These are phyloP conservation scores for Curvularia verruculosa DNA, from an alignment of 2,329 filamentous ascomycete genomes.

Conservation along the genomic window DNA sequence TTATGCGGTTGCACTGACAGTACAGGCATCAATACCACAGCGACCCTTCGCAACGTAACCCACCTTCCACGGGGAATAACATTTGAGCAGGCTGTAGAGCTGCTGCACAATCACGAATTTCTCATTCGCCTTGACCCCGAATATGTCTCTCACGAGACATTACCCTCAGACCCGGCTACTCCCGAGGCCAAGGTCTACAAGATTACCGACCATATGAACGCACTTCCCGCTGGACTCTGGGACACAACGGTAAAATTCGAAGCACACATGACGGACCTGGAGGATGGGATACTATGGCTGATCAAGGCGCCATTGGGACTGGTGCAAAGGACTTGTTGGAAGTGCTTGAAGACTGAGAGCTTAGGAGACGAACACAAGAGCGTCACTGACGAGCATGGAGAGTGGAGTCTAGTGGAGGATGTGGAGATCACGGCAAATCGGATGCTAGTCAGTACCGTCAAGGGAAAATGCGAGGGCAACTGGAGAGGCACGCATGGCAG, in stretches of 20 bases:
- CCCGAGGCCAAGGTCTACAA: slow-evolving; percentile 44
- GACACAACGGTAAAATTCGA: slow-evolving; percentile 46
- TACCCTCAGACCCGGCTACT: slow-evolving; percentile 26
- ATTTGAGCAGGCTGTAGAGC: slow-evolving; percentile 9
- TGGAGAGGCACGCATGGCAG: slow-evolving; percentile 43
- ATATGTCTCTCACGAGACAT: slow-evolving; percentile 39
- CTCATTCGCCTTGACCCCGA: slow-evolving; percentile 48
- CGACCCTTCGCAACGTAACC: slow-evolving; percentile 43
- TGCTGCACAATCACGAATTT: slow-evolving; percentile 46
- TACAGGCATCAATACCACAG: slow-evolving; percentile 42
- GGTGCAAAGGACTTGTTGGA: slow-evolving; percentile 43
- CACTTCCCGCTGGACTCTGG: slow-evolving; percentile 45
- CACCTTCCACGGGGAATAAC: slow-evolving; percentile 36
- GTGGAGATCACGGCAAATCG: slow-evolving; percentile 45
- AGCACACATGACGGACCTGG: slow-evolving; percentile 41
- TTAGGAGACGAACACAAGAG: slow-evolving; percentile 18
- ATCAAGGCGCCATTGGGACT: slow-evolving; percentile 46
- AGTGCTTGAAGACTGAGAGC: slow-evolving; percentile 28
- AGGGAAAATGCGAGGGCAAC: slow-evolving; percentile 46
- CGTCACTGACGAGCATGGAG: slow-evolving; percentile 22
- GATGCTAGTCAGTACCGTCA: slow-evolving; percentile 45
- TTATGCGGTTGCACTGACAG: neutral
- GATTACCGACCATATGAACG: slow-evolving; percentile 47
- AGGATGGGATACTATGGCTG: slow-evolving; percentile 44
- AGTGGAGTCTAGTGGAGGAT: slow-evolving; percentile 46